A percentile compares a stretch with the other conserved stretches of the same genome.
These are phyloP conservation scores for Erysimum cheiri DNA, from an alignment of 441 rosid species.

Conservation along the genomic window DNA sequence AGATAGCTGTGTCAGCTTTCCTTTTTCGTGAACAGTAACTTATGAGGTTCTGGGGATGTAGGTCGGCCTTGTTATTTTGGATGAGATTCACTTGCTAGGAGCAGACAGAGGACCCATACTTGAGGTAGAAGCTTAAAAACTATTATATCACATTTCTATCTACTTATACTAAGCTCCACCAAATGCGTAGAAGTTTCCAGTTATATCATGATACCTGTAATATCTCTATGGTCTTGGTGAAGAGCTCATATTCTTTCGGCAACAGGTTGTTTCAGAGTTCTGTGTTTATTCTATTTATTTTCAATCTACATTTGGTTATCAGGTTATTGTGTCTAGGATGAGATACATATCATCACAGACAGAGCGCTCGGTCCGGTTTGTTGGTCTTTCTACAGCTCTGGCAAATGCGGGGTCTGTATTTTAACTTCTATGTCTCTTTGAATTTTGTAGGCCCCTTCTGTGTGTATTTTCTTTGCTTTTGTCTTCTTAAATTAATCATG, in stretches of 20 bases:
- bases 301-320: slow-evolving; percentile 38
- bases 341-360: slow-evolving; percentile 99
- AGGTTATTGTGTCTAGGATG: slow-evolving; percentile 99
- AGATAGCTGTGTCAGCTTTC: slow-evolving; percentile 21
- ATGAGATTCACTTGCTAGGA: slow-evolving; percentile 99
- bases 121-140: slow-evolving; percentile 67
- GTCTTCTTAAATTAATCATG: slow-evolving; percentile 8
- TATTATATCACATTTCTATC: slow-evolving; percentile 11
- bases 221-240: slow-evolving; percentile 23
- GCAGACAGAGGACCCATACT: slow-evolving; percentile 99
- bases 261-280: slow-evolving; percentile 9
- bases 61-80: slow-evolving; percentile 98
- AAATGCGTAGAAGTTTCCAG: slow-evolving; percentile 25
- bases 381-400: slow-evolving; percentile 98
- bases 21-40: slow-evolving; percentile 27
- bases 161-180: slow-evolving; percentile 32
- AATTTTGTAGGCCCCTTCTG: slow-evolving; percentile 26
- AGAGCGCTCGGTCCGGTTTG: slow-evolving; percentile 87
- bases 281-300: slow-evolving; percentile 22
- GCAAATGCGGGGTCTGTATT: slow-evolving; percentile 93
- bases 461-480: slow-evolving; percentile 23
- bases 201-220: slow-evolving; percentile 33
- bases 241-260: slow-evolving; percentile 21
- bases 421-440: slow-evolving; percentile 31
- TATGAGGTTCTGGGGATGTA: slow-evolving; percentile 47